Evolutionary conservation across 116 monocot species (phyloP).

Genomic region (Trichopus zeylanicus): DNA sequence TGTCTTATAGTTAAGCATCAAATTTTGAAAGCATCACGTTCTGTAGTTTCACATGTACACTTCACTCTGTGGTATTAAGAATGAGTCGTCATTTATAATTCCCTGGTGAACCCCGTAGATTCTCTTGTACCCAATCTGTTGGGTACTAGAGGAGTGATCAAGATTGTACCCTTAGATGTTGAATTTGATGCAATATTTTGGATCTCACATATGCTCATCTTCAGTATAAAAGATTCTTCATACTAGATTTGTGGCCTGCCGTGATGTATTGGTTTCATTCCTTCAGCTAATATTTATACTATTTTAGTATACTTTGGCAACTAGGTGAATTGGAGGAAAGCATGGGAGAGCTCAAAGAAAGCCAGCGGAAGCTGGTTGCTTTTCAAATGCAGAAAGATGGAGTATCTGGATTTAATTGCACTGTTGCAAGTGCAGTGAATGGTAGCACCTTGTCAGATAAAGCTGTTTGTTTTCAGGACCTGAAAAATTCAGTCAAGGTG

Average conservation of each 20-base stretch:
- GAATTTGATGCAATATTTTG: too few species aligned
- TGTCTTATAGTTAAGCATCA: too few species aligned
- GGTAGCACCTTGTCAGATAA: constrained; percentile 53
- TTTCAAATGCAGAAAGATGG: constrained; percentile 83
- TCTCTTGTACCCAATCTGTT: background rate
- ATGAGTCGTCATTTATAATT: background rate
- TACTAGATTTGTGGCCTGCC: too few species aligned
- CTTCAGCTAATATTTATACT: background rate
- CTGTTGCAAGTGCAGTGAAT: constrained; percentile 41
- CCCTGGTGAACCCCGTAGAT: background rate
- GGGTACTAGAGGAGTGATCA: too few species aligned
- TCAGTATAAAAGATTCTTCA: too few species aligned
- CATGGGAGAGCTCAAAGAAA: constrained; percentile 95
- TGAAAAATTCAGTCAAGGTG: constrained; percentile 79
- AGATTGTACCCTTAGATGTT: too few species aligned
- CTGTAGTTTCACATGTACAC: too few species aligned
- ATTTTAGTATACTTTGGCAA: background rate
- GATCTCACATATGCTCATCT: too few species aligned
- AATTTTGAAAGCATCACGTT: too few species aligned
- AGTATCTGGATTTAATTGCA: constrained; percentile 26
- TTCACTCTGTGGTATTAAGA: background rate
- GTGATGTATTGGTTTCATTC: too few species aligned
- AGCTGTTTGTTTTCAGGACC: constrained; percentile 39
- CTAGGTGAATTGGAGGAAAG: constrained; percentile 76
- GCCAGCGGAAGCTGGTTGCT: constrained; percentile 72